Conservation (phyloP, 2,329 filamentous ascomycete genomes). For the Pseudocercospora musae region DNA sequence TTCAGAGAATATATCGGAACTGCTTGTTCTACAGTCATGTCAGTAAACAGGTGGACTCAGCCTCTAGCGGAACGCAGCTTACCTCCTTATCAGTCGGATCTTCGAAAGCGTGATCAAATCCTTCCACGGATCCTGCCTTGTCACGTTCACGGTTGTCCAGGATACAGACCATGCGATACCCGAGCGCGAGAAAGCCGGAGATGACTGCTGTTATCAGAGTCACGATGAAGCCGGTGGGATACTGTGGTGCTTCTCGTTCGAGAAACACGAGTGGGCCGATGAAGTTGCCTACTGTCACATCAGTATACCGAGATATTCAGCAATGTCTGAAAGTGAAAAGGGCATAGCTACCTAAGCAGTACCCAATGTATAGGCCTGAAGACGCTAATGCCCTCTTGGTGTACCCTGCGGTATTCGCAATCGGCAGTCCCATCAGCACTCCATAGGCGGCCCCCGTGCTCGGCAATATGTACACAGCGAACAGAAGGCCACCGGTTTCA, state of each 20-base stretch:
- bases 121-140: constrained; percentile 43
- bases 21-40: constrained; percentile 42
- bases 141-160: constrained; percentile 46
- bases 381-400: constrained; percentile 44
- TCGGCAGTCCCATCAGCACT: constrained; percentile 13
- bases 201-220: constrained; percentile 36
- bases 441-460: constrained; percentile 7
- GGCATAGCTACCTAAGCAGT: constrained; percentile 48
- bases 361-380: constrained; percentile 50
- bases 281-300: constrained; percentile 37
- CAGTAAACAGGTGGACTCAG: constrained; percentile 34
- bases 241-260: constrained; percentile 41
- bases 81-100: constrained; percentile 47
- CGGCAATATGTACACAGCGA: constrained; percentile 12
- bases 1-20: constrained; percentile 17
- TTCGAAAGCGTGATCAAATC: constrained; percentile 52
- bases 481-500: constrained; percentile 9
- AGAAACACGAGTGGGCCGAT: constrained; percentile 45
- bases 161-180: constrained; percentile 46
- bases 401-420: constrained; percentile 30
- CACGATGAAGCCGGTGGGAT: constrained; percentile 40
- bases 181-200: constrained; percentile 38
- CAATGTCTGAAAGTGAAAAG: background rate
- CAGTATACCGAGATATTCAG: background rate
- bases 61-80: background rate